Evolutionary conservation across 108 stramenopile genomes (phyloP), one percentile per base, ranked within the genome.

Genomic region (Conticribra guillardii): DNA sequence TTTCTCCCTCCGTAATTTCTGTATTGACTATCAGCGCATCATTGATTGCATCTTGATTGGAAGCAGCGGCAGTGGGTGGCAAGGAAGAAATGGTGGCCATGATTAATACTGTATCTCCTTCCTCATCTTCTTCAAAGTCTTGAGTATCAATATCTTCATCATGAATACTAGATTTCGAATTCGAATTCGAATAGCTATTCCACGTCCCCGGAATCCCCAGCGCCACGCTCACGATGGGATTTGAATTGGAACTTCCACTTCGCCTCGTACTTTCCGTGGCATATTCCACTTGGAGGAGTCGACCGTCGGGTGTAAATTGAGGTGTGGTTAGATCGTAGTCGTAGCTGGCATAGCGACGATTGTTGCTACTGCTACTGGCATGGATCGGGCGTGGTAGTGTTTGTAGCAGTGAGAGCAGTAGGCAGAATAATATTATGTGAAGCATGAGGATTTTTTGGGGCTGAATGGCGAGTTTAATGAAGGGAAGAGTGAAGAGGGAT

Each of bases 231-330:
- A 91, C 70, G 19, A 90, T 63, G 0, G 92, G 89, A 31, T 78
- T 63, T 22, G 84, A 82, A 24, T 85, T n/a, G n/a, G n/a, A n/a
- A n/a, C n/a, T n/a, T n/a, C n/a, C 85, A 4, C 59, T 54, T 19
- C 69, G 55, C 41, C 75, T 55, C 19, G 84, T 79, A 7, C 89
- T 84, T 15, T 77, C 61, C 0, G 82, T 80, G 54, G 93, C 93
- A 47, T 94, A 94, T 75, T 94, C 93, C 22, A 94, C 90, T 71
- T 94, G 93, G 17, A 91, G 64, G 28, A 94, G 64, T 24, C 89
- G 81, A 19, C 93, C 93, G 73, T 91, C 90, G 44, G 93, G 93
- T 32, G 93, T 91, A 58, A 86, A 94, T 69, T 84, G 82, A 7
- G 89, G 90, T 24, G 82, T 87, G 15, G 87, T 87, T 29, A 85